Base-by-base conservation (phyloP, 192 early-diverging fungal genomes). In the Pilaira anomala region DNA sequence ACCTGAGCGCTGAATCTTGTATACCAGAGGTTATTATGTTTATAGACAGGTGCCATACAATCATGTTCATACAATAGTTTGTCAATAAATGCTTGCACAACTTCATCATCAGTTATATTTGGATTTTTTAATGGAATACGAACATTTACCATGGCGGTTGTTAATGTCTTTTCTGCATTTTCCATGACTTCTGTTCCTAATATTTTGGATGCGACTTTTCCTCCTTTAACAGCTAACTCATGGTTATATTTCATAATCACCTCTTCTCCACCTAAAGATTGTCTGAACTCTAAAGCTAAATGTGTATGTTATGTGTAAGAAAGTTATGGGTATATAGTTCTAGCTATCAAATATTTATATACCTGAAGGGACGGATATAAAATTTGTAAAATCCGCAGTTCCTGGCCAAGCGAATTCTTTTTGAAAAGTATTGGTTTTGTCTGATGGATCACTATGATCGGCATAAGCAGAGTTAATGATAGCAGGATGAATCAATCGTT, bases 121-220 rank as follows among this genome's bases (percentile, higher is more conserved):
- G 60, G 33, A 51, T 67, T 42, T 63, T 46, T 18, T 54, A 80
- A 40, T 6, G 87, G 87, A 0, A 88, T 40, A 11, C 69, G 65
- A 21, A 89, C 73, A 64, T 88, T 89, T 30, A 82, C 79, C 87
- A 89, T 89, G 13, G 69, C 59, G 42, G 62, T 74, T 16, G 80
- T 77, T 41, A 78, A 64, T 4, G 59, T 29, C 18, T 68, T 59
- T 45, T 81, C 79, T 25, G 76, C 60, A 7, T 74, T 81, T 7
- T 75, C 81, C 60, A 89, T 52, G 4, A 78, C 56, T 30, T 73
- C 19, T 0, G 87, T 85, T 3, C 79, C 83, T 9, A 85, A 56
- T 29, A 85, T 82, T 30, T 84, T 67, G 7, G 87, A 80, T 7
- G 83, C 74, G 7, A 69, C 29, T 19, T 78, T 60, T 11, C 83